Evolutionary conservation across 1,284 basidiomycete genomes (phyloP), one percentile per base, ranked within the genome.

Genomic region (Ganoderma lingzhi): DNA sequence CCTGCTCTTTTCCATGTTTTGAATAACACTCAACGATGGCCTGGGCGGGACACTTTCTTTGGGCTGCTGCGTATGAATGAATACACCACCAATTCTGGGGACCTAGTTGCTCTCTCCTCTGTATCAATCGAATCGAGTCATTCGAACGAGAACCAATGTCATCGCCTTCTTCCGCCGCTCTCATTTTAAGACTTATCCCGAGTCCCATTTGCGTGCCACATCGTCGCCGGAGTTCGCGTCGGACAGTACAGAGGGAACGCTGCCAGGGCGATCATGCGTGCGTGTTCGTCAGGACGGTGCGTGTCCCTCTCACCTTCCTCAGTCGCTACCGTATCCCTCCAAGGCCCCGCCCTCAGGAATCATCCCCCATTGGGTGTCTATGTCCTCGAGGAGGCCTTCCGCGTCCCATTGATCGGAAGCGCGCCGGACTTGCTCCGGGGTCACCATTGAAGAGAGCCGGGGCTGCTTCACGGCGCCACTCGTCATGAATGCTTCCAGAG

Each of bases 331-430:
- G 8, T 53, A 53, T n/a, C 62, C 62, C 32, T 51, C 62, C 12
- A 55, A 35, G 19, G 48, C 67, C 6, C 68, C 68, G 15, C 68
- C 68, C 30, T 51, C 14, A 1, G 68, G 68, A 5, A 65, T 3
- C 28, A 30, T 9, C n/a, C 68, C 68, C 64, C 64, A 69, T 42
- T 66, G 64, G 3, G 64, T 69, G 37, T 69, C 68, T 30, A 69
- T 66, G 19, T 69, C 68, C 17, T 66, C 42, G 19, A 69, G 55
- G 53, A 66, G 10, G 35, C 64, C 35, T 30, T 23, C 15, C 23
- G 64, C 68, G 8, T 69, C 68, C 64, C 55, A 63, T 15, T 8
- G 41, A 35, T 65, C 44, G 3, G 53, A 62, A 15, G 68, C 68
- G 0, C 2, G 2, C 42, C 44, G 9, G 19, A 69, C 68, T 32